Conservation (phyloP, 495 filamentous ascomycete genomes). For the Venustampulla echinocandica region DNA sequence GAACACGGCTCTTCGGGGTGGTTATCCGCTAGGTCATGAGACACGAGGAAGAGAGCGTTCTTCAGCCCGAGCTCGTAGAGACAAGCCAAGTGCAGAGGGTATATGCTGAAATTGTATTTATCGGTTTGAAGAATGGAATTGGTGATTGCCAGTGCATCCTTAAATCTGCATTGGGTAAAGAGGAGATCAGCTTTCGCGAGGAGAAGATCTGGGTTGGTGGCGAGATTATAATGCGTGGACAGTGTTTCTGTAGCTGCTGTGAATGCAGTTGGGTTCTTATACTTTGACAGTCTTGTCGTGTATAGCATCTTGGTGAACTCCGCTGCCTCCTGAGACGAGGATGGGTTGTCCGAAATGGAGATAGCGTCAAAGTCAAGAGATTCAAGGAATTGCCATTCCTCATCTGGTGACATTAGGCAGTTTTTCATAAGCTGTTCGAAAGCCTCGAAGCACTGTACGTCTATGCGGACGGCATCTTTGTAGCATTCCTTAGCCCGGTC, state of each 20-base stretch:
- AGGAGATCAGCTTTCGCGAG: conserved; percentile 86
- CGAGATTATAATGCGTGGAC: conserved; percentile 85
- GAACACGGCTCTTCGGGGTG: conserved; percentile 85
- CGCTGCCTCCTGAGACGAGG: conserved; percentile 68
- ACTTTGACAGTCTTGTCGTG: conserved; percentile 92
- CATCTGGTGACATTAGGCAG: conserved; percentile 91
- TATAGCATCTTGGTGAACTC: conserved; percentile 96
- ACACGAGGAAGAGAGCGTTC: conserved; percentile 81
- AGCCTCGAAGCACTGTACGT: conserved; percentile 96
- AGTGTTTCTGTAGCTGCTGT: conserved; percentile 83
- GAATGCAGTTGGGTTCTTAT: conserved; percentile 77
- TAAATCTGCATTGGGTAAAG: conserved; percentile 91
- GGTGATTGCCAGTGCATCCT: conserved; percentile 75
- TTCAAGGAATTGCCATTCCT: conserved; percentile 89
- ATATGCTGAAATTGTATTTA: conserved; percentile 80
- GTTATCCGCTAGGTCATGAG: conserved; percentile 90
- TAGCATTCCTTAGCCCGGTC: conserved; percentile 97
- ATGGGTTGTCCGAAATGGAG: conserved; percentile 45
- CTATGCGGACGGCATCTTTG: conserved; percentile 91
- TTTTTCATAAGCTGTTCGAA: conserved; percentile 98
- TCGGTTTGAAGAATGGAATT: conserved; percentile 69
- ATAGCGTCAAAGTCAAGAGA: conserved; percentile 86
- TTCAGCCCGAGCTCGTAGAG: conserved; percentile 79
- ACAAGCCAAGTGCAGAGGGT: conserved; percentile 88
- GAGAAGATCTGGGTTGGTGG: conserved; percentile 80